phyloP scores from a whole-genome alignment of 2,329 filamentous ascomycete genomes.

The Dothistroma septosporum region DNA sequence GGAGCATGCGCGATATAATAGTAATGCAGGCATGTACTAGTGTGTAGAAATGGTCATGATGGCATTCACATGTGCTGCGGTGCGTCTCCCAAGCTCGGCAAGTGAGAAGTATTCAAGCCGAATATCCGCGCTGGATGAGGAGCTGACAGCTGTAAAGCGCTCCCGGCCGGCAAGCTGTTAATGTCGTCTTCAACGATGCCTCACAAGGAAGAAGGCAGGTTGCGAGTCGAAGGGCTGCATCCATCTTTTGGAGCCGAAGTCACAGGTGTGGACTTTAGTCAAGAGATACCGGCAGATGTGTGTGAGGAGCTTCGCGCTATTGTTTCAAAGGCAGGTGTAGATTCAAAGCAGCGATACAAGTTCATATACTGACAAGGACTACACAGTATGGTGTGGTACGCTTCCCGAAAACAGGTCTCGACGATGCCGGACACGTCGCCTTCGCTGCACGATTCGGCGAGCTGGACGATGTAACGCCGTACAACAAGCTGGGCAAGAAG shows the following conservation, averaged over 20 bases:
- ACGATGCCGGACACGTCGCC: constrained; percentile 50
- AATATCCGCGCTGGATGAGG: background rate
- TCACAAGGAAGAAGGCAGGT: constrained; percentile 15
- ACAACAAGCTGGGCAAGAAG: constrained; percentile 45
- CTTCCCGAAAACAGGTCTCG: constrained; percentile 49
- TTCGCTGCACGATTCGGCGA: constrained; percentile 52
- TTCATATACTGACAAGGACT: background rate
- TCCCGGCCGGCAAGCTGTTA: background rate
- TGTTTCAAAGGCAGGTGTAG: constrained; percentile 18
- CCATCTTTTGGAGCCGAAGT: constrained; percentile 18
- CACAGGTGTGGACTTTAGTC: constrained; percentile 14
- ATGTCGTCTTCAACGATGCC: constrained; percentile 11
- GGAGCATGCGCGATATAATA: background rate
- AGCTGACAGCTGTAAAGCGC: background rate
- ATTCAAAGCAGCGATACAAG: background rate
- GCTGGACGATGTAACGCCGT: constrained; percentile 53
- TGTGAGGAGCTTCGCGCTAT: constrained; percentile 20
- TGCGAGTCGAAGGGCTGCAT: constrained; percentile 17
- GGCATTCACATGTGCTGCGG: background rate
- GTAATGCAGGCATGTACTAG: background rate
- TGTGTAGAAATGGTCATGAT: background rate
- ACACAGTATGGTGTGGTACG: constrained; percentile 52
- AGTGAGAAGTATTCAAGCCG: background rate
- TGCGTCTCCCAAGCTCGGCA: background rate
- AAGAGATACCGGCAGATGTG: constrained; percentile 15